Base-by-base conservation (phyloP, 2,329 filamentous ascomycete genomes). In the Colletotrichum sublineola region DNA sequence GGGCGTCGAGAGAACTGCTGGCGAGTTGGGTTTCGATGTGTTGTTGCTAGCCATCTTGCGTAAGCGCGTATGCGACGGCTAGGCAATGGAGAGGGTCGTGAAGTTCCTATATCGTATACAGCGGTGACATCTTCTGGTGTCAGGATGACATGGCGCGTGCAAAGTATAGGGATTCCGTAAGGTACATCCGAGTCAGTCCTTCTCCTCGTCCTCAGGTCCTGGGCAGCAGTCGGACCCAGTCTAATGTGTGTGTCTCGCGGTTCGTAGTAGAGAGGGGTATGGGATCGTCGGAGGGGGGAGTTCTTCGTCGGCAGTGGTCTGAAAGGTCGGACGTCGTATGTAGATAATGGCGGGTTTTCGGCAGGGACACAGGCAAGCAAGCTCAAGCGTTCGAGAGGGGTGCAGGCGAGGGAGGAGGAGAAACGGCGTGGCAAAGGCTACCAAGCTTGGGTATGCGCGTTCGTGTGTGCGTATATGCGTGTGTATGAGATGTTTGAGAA, bases 1-100 rank as follows among this genome's bases (percentile, higher is more conserved):
- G 24, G 81, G 80, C 24, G 82, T 81, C 68, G 76, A 61, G 77
- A 78, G 63, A 74, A 77, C 36, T 77, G 75, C 55, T 77, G 80
- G 74, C 50, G 80, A 73, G 77, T 77, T 67, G 11, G 77, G 77
- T 71, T 79, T 82, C 33, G 80, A 77, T 42, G 74, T 72, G 56
- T 77, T 78, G 71, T 75, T 77, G 75, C 77, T 79, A 38, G 78
- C 77, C 80, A 81, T 81, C 46, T 66, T 75, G 71, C 60, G 52
- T 60, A 29, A 36, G 20, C 53, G 40, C 38, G 38, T 42, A 48
- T 36, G 48, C 48, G 67, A 70, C 53, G 36, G 31, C 60, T 31
- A 60, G 58, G 42, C n/a, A 38, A 31, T 60, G 8, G n/a, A 50
- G 20, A n/a, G 68, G 42, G 11, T 64, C 53, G 29, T 48, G 29